Evolutionary conservation across 225 moss, liverwort and hornwort genomes (phyloP).

Genomic region (Antitrichia curtipendula): DNA sequence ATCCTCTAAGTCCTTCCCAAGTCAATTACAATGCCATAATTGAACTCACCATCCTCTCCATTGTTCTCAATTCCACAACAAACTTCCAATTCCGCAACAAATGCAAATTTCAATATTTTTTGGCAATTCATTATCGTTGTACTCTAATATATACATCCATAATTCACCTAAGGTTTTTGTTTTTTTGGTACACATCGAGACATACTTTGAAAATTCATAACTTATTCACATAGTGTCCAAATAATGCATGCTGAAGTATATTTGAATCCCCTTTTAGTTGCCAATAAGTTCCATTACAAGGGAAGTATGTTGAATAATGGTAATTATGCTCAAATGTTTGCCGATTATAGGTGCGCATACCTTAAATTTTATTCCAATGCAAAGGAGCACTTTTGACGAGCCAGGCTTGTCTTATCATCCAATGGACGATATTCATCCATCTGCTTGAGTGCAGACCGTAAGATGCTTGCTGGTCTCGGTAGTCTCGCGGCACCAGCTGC

Average conservation of each 20-base stretch:
- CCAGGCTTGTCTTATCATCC: background rate
- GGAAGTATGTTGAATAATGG: too few relatives aligned
- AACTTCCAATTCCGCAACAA: background rate
- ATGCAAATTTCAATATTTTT: background rate
- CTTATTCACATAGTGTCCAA: background rate
- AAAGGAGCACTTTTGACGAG: background rate
- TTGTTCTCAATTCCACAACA: background rate
- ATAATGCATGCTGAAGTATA: background rate
- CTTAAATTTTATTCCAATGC: background rate
- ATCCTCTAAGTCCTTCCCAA: fast-evolving
- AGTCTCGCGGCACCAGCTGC: background rate
- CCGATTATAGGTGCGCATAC: background rate
- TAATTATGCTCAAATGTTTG: background rate
- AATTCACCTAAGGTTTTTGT: background rate
- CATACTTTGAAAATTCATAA: background rate
- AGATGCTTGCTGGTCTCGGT: background rate
- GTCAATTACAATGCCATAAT: background rate
- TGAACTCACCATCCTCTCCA: background rate
- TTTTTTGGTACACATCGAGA: background rate
- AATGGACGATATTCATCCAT: background rate
- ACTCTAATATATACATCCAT: background rate
- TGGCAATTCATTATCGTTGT: background rate
- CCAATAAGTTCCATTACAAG: background rate
- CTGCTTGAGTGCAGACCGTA: background rate
- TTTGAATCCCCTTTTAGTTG: background rate